phyloP scores from a whole-genome alignment of 495 filamentous ascomycete genomes.

The Chaetomium tenue region DNA sequence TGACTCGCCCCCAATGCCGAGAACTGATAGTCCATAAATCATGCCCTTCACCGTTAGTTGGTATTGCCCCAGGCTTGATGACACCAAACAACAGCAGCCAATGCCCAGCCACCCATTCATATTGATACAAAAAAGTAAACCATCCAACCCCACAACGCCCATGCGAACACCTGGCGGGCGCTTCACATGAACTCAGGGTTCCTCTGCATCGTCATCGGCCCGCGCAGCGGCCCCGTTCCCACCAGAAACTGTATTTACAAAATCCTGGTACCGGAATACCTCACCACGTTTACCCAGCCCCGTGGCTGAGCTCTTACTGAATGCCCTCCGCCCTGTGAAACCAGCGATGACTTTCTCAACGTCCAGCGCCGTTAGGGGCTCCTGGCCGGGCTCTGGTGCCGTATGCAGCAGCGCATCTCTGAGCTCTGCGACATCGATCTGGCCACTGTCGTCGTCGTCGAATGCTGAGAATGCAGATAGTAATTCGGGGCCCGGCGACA shows the following conservation, averaged over 20 bases:
- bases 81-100: neutral
- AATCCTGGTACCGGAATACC: constrained; percentile 76
- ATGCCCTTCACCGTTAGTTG: constrained; percentile 7
- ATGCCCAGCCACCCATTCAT: constrained; percentile 2
- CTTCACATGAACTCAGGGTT: constrained; percentile 10
- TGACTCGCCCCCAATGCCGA: neutral
- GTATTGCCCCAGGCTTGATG: neutral
- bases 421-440: constrained; percentile 80
- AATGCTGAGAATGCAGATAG: constrained; percentile 88
- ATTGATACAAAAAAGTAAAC: neutral
- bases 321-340: constrained; percentile 78
- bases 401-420: constrained; percentile 80
- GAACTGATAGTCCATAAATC: constrained; percentile 10
- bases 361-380: constrained; percentile 65
- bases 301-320: constrained; percentile 55
- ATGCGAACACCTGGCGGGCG: constrained; percentile 11
- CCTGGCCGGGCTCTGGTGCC: constrained; percentile 68
- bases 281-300: constrained; percentile 59
- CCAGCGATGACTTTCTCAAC: constrained; percentile 80
- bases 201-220: constrained; percentile 35
- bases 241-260: constrained; percentile 61
- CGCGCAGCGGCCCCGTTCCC: constrained; percentile 42
- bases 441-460: constrained; percentile 91
- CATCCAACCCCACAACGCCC: constrained; percentile 11
- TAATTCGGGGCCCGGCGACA: constrained; percentile 74